Evolutionary conservation across 176 grass and related monocot species (phyloP), one percentile per base, ranked within the genome.

Genomic region (Oryza glumipatula): DNA sequence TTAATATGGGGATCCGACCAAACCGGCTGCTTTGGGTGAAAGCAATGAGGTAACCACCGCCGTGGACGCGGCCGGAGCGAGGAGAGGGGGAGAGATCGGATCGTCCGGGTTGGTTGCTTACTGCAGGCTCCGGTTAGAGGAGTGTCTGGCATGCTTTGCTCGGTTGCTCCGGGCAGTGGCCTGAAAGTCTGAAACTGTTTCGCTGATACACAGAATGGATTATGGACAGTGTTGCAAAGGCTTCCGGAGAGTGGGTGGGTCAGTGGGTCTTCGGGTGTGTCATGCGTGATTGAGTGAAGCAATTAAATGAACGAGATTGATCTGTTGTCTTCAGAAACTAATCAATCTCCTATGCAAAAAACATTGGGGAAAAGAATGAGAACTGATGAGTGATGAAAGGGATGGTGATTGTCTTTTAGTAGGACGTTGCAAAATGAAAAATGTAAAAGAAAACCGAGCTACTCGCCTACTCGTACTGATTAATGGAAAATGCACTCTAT

Each of bases 11-110:
- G 70, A 35, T 44, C 72, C 30, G n/a, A 33, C 9, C 8, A 65
- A 85, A 65, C 72, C 72, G 83, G 78, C 68, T 68, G 47, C 69
- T 23, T 26, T 32, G 11, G 46, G 52, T 65, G 88, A 90, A 83
- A 90, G 88, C 73, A 79, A 74, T 86, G 26, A 63, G 73, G 68
- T 46, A 90, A 90, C 88, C 84, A 83, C 84, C 74, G 10, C 70
- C 1, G 16, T 10, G 38, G 72, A 70, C 0, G 6, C 26, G 2
- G 35, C 54, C 54, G 19, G 54, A 58, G 32, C 58, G 12, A 67
- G 14, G 72, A 7, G 39, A 41, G 39, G 74, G 58, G 22, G 66
- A 35, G 54, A 35, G 67, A 78, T 73, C 9, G n/a, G 70, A 60
- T 84, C 74, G 67, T 61, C 74, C 48, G 4, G 24, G 65, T 81